Evolutionary conservation across 805 yeast species (phyloP).

Genomic region (Wickerhamiella parazyma): DNA sequence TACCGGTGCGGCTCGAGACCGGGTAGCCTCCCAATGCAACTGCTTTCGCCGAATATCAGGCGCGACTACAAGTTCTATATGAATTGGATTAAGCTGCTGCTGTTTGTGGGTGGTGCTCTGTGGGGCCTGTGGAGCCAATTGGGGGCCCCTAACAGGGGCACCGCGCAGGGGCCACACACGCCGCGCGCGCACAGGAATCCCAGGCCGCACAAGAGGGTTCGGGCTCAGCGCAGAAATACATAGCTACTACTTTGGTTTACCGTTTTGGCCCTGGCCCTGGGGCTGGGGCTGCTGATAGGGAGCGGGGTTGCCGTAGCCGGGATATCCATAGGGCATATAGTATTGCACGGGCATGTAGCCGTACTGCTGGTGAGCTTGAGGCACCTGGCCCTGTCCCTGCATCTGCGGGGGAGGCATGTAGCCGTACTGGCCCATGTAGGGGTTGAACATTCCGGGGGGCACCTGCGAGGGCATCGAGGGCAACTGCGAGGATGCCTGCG

Average conservation of each 20-base stretch:
- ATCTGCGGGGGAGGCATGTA: constrained; percentile 9
- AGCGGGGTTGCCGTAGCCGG: constrained; percentile 8
- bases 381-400: constrained; percentile 2
- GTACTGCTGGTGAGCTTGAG: constrained; percentile 1
- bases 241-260: neutral
- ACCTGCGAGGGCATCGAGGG: neutral
- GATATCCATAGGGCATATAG: constrained; percentile 13
- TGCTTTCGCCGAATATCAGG: neutral
- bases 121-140: neutral
- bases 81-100: constrained; percentile 1
- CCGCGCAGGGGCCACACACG: no score
- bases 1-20: no score
- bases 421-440: constrained; percentile 2
- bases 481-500: neutral
- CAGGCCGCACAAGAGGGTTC: no score
- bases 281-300: constrained; percentile 2
- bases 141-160: neutral
- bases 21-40: no score
- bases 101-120: constrained; percentile 1
- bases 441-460: constrained; percentile 3
- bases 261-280: neutral
- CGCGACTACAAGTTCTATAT: constrained; percentile 1
- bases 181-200: no score
- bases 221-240: neutral
- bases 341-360: constrained; percentile 11